These are phyloP conservation scores for Postia placenta DNA, from an alignment of 768 basidiomycete species.

Conservation along the genomic window DNA sequence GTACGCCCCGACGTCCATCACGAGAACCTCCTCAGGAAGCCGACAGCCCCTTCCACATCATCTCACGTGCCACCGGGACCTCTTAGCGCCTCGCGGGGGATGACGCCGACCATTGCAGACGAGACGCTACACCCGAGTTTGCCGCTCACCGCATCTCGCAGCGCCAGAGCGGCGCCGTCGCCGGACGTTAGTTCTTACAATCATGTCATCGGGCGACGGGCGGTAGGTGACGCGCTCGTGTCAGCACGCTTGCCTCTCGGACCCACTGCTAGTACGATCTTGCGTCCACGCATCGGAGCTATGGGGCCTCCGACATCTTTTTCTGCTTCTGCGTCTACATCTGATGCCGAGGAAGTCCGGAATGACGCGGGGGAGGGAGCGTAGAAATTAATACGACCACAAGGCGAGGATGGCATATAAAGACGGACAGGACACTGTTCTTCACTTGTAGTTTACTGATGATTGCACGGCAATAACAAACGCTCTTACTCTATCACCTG, in stretches of 20 bases:
- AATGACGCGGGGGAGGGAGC: too few relatives aligned
- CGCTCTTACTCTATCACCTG: too few relatives aligned
- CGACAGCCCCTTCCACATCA: not conserved
- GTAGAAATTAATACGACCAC: too few relatives aligned
- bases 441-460: too few relatives aligned
- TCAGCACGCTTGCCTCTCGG: conserved; percentile 17
- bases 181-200: not conserved
- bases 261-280: conserved; percentile 16
- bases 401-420: too few relatives aligned
- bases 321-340: too few relatives aligned
- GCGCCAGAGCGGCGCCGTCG: not conserved
- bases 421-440: too few relatives aligned
- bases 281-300: conserved; percentile 8
- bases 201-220: not conserved
- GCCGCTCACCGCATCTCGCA: not conserved
- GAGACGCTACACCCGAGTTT: not conserved
- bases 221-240: conserved; percentile 1
- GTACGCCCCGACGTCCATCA: conserved; percentile 4
- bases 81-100: conserved; percentile 12
- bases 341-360: too few relatives aligned
- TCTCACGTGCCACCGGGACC: not conserved
- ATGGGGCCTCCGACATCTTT: not conserved
- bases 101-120: conserved; percentile 1
- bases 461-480: too few relatives aligned
- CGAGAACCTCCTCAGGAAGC: not conserved